These are phyloP conservation scores for Xylaria nigripes DNA, from an alignment of 495 filamentous ascomycete species.

Conservation along the genomic window DNA sequence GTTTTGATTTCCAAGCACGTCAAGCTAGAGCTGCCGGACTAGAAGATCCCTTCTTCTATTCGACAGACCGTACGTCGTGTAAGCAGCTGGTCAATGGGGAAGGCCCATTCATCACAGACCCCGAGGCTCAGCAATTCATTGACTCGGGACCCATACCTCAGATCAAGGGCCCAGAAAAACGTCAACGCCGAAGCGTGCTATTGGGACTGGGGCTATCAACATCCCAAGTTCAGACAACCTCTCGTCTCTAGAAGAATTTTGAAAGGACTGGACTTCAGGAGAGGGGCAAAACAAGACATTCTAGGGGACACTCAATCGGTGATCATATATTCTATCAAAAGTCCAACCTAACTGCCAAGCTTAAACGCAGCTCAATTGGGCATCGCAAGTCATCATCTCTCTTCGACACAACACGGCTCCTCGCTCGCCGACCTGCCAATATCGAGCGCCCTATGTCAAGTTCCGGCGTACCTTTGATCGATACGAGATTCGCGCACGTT, in stretches of 20 bases:
- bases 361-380: conserved; percentile 20
- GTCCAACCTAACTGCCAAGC: conserved; percentile 9
- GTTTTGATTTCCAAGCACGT: conserved; percentile 7
- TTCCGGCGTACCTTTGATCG: conserved; percentile 20
- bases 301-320: conserved; percentile 14
- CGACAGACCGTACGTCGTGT: conserved; percentile 15
- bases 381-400: conserved; percentile 18
- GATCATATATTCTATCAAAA: conserved; percentile 16
- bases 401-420: conserved; percentile 15
- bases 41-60: conserved; percentile 24
- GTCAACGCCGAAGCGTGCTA: conserved; percentile 19
- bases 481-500: conserved; percentile 11
- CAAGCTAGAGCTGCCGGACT: conserved; percentile 11
- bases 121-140: background rate
- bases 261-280: conserved; percentile 18
- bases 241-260: conserved; percentile 21
- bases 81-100: conserved; percentile 8
- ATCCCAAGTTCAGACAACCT: conserved; percentile 15
- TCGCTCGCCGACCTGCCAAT: conserved; percentile 2
- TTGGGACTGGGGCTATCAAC: conserved; percentile 10
- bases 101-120: conserved; percentile 3
- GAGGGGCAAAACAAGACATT: conserved; percentile 8
- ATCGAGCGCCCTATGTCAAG: conserved; percentile 19
- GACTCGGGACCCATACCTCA: conserved; percentile 1
- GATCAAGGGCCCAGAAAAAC: conserved; percentile 5